phyloP scores from a whole-genome alignment of 345 rosid genomes.

The Sonneratia caseolaris region DNA sequence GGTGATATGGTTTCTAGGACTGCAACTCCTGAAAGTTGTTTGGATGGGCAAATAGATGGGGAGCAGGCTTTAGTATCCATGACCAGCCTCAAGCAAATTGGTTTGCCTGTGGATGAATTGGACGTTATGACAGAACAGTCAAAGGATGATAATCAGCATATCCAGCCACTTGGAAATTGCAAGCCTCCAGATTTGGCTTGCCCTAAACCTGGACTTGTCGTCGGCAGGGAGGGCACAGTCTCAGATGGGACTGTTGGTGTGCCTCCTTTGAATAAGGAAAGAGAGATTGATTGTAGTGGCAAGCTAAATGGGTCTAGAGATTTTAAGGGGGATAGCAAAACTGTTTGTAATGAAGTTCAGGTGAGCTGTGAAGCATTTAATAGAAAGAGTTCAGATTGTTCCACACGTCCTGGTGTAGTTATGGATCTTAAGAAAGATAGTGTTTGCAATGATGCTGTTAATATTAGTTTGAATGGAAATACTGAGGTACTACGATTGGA shows the following conservation, averaged over 20 bases:
- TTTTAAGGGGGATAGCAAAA: conserved; percentile 26
- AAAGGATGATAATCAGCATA: conserved; percentile 22
- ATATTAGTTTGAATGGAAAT: conserved; percentile 32
- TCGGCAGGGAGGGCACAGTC: conserved; percentile 30
- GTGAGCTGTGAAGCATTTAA: conserved; percentile 25
- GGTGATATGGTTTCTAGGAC: conserved; percentile 42
- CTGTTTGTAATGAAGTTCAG: conserved; percentile 30
- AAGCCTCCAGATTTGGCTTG: conserved; percentile 26
- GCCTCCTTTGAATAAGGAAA: conserved; percentile 25
- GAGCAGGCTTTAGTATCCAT: conserved; percentile 29
- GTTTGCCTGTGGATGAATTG: conserved; percentile 27
- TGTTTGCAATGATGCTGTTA: conserved; percentile 30
- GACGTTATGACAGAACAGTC: conserved; percentile 23
- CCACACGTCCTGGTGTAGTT: conserved; percentile 38
- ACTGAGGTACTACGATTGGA: conserved; percentile 26
- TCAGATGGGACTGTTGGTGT: conserved; percentile 30
- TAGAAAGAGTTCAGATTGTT: conserved; percentile 48
- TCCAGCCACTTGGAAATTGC: conserved; percentile 21
- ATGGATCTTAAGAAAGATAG: conserved; percentile 47
- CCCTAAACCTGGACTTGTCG: conserved; percentile 28
- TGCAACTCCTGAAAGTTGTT: conserved; percentile 30
- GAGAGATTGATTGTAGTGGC: conserved; percentile 27
- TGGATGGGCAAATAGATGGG: conserved; percentile 39
- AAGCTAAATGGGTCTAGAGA: conserved; percentile 36
- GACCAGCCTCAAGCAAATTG: conserved; percentile 23